Base-by-base conservation (phyloP, 2,329 filamentous ascomycete species). In the Ophiostoma perfectum region DNA sequence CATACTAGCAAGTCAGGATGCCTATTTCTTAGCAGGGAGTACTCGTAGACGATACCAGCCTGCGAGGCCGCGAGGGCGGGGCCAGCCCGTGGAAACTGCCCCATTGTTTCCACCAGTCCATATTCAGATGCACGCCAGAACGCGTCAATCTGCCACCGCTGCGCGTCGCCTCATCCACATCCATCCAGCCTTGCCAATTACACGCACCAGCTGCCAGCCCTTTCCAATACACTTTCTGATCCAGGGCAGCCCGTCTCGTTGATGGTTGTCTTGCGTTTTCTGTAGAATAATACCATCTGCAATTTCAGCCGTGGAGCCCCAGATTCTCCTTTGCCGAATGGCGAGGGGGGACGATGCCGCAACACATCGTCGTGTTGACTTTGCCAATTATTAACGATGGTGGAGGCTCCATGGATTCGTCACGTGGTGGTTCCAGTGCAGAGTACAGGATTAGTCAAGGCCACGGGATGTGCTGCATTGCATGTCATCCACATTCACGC, bases 141-240 rank as follows among this genome's bases (percentile, higher is more conserved):
- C 55, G 55, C 55, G 55, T 60, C 49, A 55, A 38, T 38, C 27
- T 38, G 27, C 55, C 52, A 58, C 27, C 27, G 27, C 7, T 18
- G 55, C 55, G 55, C 55, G 55, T 60, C 27, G 55, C 55, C 55
- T 12, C 18, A 60, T 36, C 55, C 27, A 27, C 27, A 27, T 27
- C 36, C 55, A 27, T 16, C 55, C 55, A 60, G 55, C 55, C 55
- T 60, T 60, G 55, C 7, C 55, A 18, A 60, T 36, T 60, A 60
- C 55, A 27, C 55, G 55, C 27, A 38, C 27, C 55, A 58, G 27
- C 42, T 55, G 49, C 49, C 49, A 27, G 49, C 49, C 49, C 49
- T 55, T 55, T 55, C 18, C n/a, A 18, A 27, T 55, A 27, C 49
- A 27, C 55, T 60, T 38, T 60, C 27, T 60, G 52, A 60, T 60